These are phyloP conservation scores for Kickxella alabastrina DNA, from an alignment of 192 early-diverging fungal species.

Conservation along the genomic window DNA sequence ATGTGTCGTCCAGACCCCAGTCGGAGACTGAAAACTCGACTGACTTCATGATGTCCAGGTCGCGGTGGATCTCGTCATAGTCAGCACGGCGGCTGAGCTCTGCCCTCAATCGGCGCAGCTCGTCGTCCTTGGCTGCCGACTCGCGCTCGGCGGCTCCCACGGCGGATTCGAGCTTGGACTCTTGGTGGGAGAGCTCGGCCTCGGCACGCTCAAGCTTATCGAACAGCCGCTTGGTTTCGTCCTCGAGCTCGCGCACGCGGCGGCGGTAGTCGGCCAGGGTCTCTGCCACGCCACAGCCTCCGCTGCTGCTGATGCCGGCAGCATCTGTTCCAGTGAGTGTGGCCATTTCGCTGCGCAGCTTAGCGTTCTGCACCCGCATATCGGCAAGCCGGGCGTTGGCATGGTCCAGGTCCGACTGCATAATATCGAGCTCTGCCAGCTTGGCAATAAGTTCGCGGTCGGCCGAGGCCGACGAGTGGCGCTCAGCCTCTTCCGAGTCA, in stretches of 20 bases:
- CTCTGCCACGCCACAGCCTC: slow-evolving; percentile 11
- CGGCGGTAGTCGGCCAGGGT: slow-evolving; percentile 42
- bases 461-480: slow-evolving; percentile 56
- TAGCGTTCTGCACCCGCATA: slow-evolving; percentile 66
- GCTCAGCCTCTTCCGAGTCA: slow-evolving; percentile 67
- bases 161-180: slow-evolving; percentile 2
- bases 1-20: slow-evolving; percentile 45
- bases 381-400: slow-evolving; percentile 66
- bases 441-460: slow-evolving; percentile 79
- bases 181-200: slow-evolving; percentile 24
- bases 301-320: slow-evolving; percentile 9
- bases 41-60: slow-evolving; percentile 69
- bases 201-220: slow-evolving; percentile 32
- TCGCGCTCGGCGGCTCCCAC: slow-evolving; percentile 23
- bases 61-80: slow-evolving; percentile 82
- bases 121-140: slow-evolving; percentile 52
- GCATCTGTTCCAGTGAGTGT: slow-evolving; percentile 26
- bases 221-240: slow-evolving; percentile 33
- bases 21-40: slow-evolving; percentile 64
- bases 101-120: slow-evolving; percentile 55
- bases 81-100: slow-evolving; percentile 64
- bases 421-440: slow-evolving; percentile 85
- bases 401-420: slow-evolving; percentile 79
- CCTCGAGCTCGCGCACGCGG: slow-evolving; percentile 28
- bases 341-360: slow-evolving; percentile 44